Evolutionary conservation across 169 alveolate genomes (phyloP), one percentile per base, ranked within the genome.

Genomic region (Sarcocystis neurona): DNA sequence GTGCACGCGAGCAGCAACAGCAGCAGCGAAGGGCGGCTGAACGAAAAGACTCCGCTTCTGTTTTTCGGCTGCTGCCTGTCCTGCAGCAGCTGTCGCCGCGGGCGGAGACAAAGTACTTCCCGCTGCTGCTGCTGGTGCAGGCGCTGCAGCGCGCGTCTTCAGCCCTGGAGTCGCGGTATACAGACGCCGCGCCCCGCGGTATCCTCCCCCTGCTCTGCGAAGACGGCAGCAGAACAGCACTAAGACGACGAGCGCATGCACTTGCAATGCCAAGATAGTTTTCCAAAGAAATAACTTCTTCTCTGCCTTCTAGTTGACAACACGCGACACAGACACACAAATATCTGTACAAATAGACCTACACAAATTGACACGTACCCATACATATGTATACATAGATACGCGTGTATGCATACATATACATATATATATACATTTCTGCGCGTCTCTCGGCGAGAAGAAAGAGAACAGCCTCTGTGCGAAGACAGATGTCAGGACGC

Each of bases 161-260:
- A 87, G 23, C 53, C 91, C 91, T 12, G 91, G 91, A 10, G 91
- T 87, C n/a, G 91, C 91, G 39, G 91, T 87, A 74, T 87, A 87
- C 27, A 87, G 82, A 77, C 91, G 75, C 74, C 87, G 56, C 37
- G 91, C 87, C 58, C 82, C 87, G 32, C 91, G 87, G 27, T 58
- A 80, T 63, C 91, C 63, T 43, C 68, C n/a, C n/a, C n/a, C n/a
- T n/a, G n/a, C n/a, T n/a, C n/a, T n/a, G n/a, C n/a, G n/a, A n/a
- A n/a, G n/a, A n/a, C n/a, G n/a, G n/a, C n/a, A n/a, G n/a, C n/a
- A n/a, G n/a, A n/a, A n/a, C n/a, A n/a, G n/a, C n/a, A n/a, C n/a
- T n/a, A n/a, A n/a, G n/a, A n/a, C n/a, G n/a, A n/a, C n/a, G n/a
- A n/a, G n/a, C n/a, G n/a, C n/a, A n/a, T n/a, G n/a, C n/a, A n/a